A percentile compares a stretch with the other conserved stretches of the same genome.
phyloP scores from a whole-genome alignment of 345 rosid genomes.

The Turnera subulata region DNA sequence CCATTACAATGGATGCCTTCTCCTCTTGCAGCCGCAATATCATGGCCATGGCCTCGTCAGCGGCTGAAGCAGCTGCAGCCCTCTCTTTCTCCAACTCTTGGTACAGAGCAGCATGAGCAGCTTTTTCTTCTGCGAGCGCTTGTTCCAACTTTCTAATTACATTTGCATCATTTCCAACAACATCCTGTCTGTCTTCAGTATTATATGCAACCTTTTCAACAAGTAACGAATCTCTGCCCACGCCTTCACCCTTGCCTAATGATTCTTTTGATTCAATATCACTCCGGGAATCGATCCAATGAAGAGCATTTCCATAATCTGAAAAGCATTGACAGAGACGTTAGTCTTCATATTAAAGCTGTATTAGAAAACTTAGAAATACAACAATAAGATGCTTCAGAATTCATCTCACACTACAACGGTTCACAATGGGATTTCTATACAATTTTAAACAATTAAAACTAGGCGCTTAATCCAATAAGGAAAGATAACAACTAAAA shows the following conservation, averaged over 20 bases:
- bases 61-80: conserved; percentile 34
- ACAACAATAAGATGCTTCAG: background rate
- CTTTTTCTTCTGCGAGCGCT: conserved; percentile 19
- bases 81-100: conserved; percentile 32
- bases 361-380: background rate
- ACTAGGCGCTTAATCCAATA: background rate
- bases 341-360: conserved; percentile 16
- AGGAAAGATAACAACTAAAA: background rate
- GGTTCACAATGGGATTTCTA: background rate
- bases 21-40: conserved; percentile 32
- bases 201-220: conserved; percentile 16
- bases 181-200: conserved; percentile 3
- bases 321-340: conserved; percentile 11
- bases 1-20: conserved; percentile 28
- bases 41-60: conserved; percentile 35
- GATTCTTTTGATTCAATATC: conserved; percentile 26
- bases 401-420: background rate
- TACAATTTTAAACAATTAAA: background rate
- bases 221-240: conserved; percentile 18
- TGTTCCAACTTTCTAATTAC: conserved; percentile 8
- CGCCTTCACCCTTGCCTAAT: conserved; percentile 20
- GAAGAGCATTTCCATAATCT: conserved; percentile 30
- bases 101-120: conserved; percentile 18
- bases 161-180: conserved; percentile 12
- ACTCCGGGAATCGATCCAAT: conserved; percentile 17